Evolutionary conservation across 1,139 yeast genomes (phyloP), one percentile per base, ranked within the genome.

Genomic region (Yamadazyma epiphylla): DNA sequence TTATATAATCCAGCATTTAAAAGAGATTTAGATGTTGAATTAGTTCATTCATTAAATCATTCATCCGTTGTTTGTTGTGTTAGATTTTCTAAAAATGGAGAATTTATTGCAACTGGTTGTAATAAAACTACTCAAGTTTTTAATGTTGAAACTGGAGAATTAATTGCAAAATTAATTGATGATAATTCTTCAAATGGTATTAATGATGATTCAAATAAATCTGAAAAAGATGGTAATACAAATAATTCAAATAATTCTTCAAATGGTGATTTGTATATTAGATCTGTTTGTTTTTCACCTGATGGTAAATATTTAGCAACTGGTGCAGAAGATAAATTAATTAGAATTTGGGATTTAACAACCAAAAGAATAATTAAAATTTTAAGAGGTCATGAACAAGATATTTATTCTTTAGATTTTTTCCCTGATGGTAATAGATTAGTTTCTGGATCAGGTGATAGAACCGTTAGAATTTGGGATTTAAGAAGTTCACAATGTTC

Each of bases 391-490:
- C 98, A 91, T 56, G 97, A 89, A 59, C 98, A 91, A 64, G 98
- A 91, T 62, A 89, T 91, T 48, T 91, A 91, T 61, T 89, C 97
- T 5, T 72, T 91, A 47, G 97, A 89, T 63, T 91, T 86, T 58
- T 86, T 94, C 76, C 94, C 95, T 33, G 91, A 88, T 50, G 98
- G 98, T 33, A 79, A 88, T 47, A 84, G 89, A 57, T 75, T 91
- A 51, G 96, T 91, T 21, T 84, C 95, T 19, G 98, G 98, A 27
- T 84, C 95, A 12, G 98, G 97, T 33, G 98, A 91, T 63, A 77
- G 96, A 49, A 88, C 96, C 13, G 96, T 91, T 29, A 77, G 96
- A 57, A 85, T 91, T 54, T 91, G 98, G 98, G 96, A 89, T 59
- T 77, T 89, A 58, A 82, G 87, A 50, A 76, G 87, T 26, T 94